A percentile compares a stretch with the other conserved stretches of the same genome.
phyloP scores from a whole-genome alignment of 306 rosid species.

The Quercus glauca region DNA sequence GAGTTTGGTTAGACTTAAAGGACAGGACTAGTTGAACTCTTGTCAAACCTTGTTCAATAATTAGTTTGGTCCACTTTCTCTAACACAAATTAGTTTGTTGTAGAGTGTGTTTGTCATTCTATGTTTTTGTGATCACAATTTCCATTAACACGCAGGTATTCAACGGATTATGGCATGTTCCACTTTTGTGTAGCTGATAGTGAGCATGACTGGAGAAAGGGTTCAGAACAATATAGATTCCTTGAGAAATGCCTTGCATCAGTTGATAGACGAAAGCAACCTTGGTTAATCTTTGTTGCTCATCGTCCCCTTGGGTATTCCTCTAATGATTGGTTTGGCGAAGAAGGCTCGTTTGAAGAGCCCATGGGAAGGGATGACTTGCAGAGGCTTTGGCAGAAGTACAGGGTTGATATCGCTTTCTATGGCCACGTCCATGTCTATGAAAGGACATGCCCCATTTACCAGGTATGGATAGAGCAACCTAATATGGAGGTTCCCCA shows the following conservation, averaged over 20 bases:
- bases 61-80: no score
- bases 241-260: constrained; percentile 91
- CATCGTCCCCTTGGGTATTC: constrained; percentile 92
- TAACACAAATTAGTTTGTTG: no score
- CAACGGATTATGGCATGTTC: constrained; percentile 86
- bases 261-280: constrained; percentile 80
- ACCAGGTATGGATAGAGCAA: constrained; percentile 46
- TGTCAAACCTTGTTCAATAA: no score
- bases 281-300: constrained; percentile 91
- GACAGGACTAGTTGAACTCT: no score
- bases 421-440: constrained; percentile 89
- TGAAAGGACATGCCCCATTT: constrained; percentile 84
- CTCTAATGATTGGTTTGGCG: constrained; percentile 51
- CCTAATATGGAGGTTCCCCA: not conserved
- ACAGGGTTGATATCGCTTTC: constrained; percentile 82
- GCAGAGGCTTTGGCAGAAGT: constrained; percentile 86
- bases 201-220: constrained; percentile 96
- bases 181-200: constrained; percentile 81
- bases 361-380: constrained; percentile 95
- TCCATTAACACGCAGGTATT: constrained; percentile 47
- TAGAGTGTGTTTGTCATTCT: not conserved
- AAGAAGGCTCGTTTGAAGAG: constrained; percentile 69
- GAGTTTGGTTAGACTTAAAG: no score
- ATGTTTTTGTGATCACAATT: not conserved
- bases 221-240: constrained; percentile 79